A percentile compares a stretch with the other conserved stretches of the same genome.
Evolutionary conservation across 2,329 filamentous ascomycete species (phyloP).

Genomic region (Zymoseptoria ardabiliae): DNA sequence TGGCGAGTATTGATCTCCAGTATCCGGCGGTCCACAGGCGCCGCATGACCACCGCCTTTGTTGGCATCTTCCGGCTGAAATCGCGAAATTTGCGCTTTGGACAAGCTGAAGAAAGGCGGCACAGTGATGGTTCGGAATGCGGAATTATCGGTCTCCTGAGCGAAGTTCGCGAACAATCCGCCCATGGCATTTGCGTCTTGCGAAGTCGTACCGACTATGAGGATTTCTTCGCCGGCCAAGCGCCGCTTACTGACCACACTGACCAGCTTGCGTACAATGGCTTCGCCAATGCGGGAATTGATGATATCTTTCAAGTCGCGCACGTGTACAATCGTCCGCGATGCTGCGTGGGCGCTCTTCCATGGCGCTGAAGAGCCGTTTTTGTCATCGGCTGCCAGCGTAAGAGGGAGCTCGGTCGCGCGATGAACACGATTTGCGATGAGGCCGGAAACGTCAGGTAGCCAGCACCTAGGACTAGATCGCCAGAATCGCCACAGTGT

Average conservation of each 20-base stretch:
- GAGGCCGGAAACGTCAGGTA: conserved; percentile 15
- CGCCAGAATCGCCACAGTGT: conserved; percentile 15
- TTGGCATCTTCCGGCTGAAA: conserved; percentile 6
- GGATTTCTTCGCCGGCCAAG: conserved; percentile 61
- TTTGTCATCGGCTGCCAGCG: conserved; percentile 1
- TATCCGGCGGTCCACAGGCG: conserved; percentile 21
- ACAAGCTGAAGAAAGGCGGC: conserved; percentile 38
- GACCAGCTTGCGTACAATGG: conserved; percentile 63
- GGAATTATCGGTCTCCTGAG: conserved; percentile 33
- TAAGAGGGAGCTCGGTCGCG: background rate
- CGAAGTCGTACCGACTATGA: conserved; percentile 73
- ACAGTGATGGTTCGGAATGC: conserved; percentile 49
- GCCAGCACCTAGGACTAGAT: conserved; percentile 15
- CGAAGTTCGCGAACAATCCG: conserved; percentile 7
- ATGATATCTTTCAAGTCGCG: conserved; percentile 71
- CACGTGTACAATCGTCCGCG: conserved; percentile 60
- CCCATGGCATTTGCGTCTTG: conserved; percentile 29
- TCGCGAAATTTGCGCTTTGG: conserved; percentile 8
- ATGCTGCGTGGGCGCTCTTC: conserved; percentile 13
- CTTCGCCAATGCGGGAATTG: conserved; percentile 59
- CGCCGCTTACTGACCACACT: conserved; percentile 65
- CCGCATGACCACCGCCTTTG: conserved; percentile 3
- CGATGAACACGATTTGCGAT: conserved; percentile 8
- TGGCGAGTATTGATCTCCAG: conserved; percentile 57
- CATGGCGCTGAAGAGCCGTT: background rate